Evolutionary conservation across 2,329 filamentous ascomycete genomes (phyloP), one percentile per base, ranked within the genome.

Genomic region (Fusarium stilboides): DNA sequence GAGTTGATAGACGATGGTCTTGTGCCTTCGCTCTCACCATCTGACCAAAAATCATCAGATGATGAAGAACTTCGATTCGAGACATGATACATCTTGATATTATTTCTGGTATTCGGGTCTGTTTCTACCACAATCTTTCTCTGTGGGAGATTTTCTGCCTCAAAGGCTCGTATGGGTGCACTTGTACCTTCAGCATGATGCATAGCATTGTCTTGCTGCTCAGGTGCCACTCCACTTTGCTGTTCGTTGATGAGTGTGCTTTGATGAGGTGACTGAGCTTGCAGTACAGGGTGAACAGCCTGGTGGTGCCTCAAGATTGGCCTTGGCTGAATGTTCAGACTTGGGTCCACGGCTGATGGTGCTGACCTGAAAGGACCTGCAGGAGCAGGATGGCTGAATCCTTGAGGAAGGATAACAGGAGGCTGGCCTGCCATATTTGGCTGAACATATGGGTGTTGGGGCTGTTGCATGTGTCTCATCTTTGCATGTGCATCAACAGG

Each of bases 401-500:
- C 39, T 33, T 36, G 45, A 36, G 39, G 44, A 13, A 39, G 57
- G 14, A 39, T 17, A 49, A 49, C 42, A 46, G 46, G 66, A 24
- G 69, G 12, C n/a, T 59, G 40, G 2, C 39, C 34, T 37, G 50
- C 17, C 37, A 34, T 31, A 14, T 19, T 44, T 45, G 26, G 51
- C 28, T 42, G 59, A n/a, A 28, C 10, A 22, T 52, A 39, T 19
- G 49, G 45, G 20, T 60, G 57, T 15, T 63, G 68, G 8, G n/a
- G 6, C 15, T 59, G 61, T 22, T 20, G 47, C 37, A 31, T 20
- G n/a, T 42, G 36, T 24, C 56, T 49, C 53, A 46, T 47, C 17
- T 67, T 68, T 24, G 74, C 61, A 37, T 62, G 54, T 17, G 75
- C 73, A 8, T 69, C 46, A 31, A 76, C 65, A 68, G 80, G 75